Evolutionary conservation across 192 early-diverging fungal species (phyloP).

Genomic region (Allomyces macrogynus): DNA sequence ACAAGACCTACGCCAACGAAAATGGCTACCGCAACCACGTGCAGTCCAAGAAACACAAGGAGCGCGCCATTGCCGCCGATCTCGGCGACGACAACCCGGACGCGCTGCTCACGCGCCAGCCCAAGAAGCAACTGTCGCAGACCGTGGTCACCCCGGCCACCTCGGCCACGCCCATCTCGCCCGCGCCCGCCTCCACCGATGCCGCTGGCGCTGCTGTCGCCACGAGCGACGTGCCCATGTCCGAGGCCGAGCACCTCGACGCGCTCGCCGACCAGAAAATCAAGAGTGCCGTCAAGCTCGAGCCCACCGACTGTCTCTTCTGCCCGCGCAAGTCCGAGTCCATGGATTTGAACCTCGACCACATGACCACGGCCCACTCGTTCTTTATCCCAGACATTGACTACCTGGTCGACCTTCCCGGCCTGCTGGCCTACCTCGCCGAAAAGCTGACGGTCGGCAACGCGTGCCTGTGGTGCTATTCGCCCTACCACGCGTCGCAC

Average conservation of each 20-base stretch:
- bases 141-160: background rate
- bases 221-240: constrained; percentile 2
- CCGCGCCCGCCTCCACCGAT: constrained; percentile 2
- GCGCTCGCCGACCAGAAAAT: constrained; percentile 68
- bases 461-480: constrained; percentile 87
- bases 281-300: constrained; percentile 38
- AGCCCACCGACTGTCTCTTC: constrained; percentile 73
- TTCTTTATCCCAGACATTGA: constrained; percentile 97
- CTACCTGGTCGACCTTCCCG: constrained; percentile 68
- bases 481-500: constrained; percentile 60
- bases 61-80: constrained; percentile 12
- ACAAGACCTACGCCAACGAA: constrained; percentile 51
- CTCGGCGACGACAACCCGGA: background rate
- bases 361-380: constrained; percentile 82
- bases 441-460: constrained; percentile 92
- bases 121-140: background rate
- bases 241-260: constrained; percentile 39
- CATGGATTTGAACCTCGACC: constrained; percentile 44
- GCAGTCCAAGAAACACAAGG: constrained; percentile 88
- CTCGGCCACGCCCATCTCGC: background rate
- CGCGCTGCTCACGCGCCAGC: background rate
- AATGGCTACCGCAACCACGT: constrained; percentile 80
- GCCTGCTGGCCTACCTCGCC: constrained; percentile 73
- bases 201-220: background rate
- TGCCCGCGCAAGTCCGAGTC: constrained; percentile 44